Evolutionary conservation across 2,329 filamentous ascomycete species (phyloP).

Genomic region (Neonectria magnoliae): DNA sequence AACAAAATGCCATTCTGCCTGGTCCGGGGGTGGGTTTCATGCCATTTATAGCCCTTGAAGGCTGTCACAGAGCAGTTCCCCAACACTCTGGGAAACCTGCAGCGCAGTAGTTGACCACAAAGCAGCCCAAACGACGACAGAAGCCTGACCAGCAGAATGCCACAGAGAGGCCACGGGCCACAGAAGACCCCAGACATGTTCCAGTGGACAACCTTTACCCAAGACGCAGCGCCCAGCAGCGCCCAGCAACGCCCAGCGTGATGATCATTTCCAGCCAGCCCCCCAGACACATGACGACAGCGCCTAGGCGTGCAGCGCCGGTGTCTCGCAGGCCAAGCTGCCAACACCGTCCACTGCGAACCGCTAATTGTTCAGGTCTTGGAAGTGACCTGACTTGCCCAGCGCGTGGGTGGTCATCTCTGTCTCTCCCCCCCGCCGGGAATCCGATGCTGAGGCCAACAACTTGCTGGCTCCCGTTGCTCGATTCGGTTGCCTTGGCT

Average conservation of each 20-base stretch:
- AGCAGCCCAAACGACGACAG: too few relatives aligned
- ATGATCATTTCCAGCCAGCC: conserved; percentile 20
- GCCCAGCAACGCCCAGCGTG: conserved; percentile 9
- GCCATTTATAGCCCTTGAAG: conserved; percentile 21
- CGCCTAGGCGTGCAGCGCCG: conserved; percentile 30
- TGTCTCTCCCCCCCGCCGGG: neutral
- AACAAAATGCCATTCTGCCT: neutral
- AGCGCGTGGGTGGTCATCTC: neutral
- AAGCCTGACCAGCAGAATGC: neutral
- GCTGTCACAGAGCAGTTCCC: conserved; percentile 15
- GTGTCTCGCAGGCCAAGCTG: conserved; percentile 36
- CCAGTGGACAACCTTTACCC: neutral
- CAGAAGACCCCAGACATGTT: neutral
- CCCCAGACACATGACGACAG: conserved; percentile 38
- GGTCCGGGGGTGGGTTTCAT: conserved; percentile 11
- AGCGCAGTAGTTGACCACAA: neutral
- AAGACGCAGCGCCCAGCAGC: neutral
- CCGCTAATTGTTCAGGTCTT: conserved; percentile 34
- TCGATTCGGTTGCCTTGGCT: conserved; percentile 14
- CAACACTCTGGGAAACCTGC: conserved; percentile 22
- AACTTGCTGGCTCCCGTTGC: neutral
- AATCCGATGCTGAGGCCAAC: neutral
- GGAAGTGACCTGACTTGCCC: conserved; percentile 21
- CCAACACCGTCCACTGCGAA: conserved; percentile 8
- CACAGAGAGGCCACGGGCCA: neutral